Conservation (phyloP, 257 asterid species). For the Verbena officinalis region DNA sequence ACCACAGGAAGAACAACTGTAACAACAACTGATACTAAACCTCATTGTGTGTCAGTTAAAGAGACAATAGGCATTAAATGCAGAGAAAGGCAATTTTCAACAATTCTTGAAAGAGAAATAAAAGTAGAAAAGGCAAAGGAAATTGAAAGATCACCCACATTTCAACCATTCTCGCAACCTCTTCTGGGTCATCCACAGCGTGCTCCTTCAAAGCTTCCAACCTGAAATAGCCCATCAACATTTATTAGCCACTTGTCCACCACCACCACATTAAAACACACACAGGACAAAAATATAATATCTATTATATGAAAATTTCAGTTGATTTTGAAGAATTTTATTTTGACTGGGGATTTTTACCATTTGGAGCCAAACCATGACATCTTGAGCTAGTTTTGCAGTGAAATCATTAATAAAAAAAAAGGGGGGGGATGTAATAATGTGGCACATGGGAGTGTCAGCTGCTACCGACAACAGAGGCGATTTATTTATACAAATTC, state of each 20-base stretch:
- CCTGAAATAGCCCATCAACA: conserved; percentile 43
- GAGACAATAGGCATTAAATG: conserved; percentile 20
- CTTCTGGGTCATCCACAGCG: conserved; percentile 89
- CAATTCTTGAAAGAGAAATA: conserved; percentile 17
- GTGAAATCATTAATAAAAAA: conserved; percentile 24
- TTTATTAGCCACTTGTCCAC: neutral
- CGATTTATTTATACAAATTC: conserved; percentile 16
- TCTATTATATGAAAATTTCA: no score
- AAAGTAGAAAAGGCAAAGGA: neutral
- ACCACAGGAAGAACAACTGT: conserved; percentile 43
- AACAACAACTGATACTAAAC: conserved; percentile 37
- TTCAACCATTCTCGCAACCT: conserved; percentile 81
- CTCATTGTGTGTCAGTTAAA: conserved; percentile 28
- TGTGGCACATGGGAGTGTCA: conserved; percentile 25
- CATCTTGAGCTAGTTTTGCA: conserved; percentile 19
- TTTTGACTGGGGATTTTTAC: conserved; percentile 1
- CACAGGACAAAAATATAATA: no score
- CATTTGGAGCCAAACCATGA: conserved; percentile 2
- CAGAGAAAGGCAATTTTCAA: conserved; percentile 27
- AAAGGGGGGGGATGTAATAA: conserved; percentile 11
- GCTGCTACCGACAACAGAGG: conserved; percentile 44
- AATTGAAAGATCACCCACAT: conserved; percentile 53
- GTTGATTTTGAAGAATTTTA: neutral
- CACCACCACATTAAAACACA: neutral
- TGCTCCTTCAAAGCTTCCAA: conserved; percentile 61